phyloP scores from a whole-genome alignment of 1,139 yeast species.

The Scheffersomyces lignicola region DNA sequence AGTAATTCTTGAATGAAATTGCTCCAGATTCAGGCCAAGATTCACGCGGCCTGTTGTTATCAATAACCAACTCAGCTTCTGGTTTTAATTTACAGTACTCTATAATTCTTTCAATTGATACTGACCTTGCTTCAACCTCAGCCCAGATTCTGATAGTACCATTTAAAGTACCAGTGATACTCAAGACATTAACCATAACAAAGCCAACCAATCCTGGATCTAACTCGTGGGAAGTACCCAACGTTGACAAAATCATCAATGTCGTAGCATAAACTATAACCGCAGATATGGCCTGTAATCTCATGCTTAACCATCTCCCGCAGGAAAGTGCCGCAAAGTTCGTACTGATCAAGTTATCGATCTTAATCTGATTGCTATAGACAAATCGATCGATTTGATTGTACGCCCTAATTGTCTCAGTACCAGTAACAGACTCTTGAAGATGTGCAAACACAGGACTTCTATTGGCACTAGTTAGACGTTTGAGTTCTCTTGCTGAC shows the following conservation, averaged over 20 bases:
- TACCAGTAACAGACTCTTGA: constrained; percentile 39
- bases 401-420: constrained; percentile 37
- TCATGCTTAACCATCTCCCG: constrained; percentile 40
- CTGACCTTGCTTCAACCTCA: constrained; percentile 33
- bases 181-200: constrained; percentile 36
- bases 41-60: constrained; percentile 24
- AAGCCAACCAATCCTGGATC: constrained; percentile 39
- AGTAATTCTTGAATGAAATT: constrained; percentile 29
- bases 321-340: constrained; percentile 23
- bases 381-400: constrained; percentile 29
- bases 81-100: constrained; percentile 35
- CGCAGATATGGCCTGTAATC: constrained; percentile 37
- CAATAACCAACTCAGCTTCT: constrained; percentile 31
- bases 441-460: constrained; percentile 37
- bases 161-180: constrained; percentile 30
- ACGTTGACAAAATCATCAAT: constrained; percentile 24
- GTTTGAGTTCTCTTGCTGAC: constrained; percentile 37
- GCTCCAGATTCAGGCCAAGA: constrained; percentile 36
- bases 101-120: constrained; percentile 36
- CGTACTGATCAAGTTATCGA: constrained; percentile 23
- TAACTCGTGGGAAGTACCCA: constrained; percentile 21
- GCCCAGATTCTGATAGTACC: constrained; percentile 36
- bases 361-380: constrained; percentile 18
- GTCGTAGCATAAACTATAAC: constrained; percentile 30
- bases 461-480: constrained; percentile 32